Evolutionary conservation across 352 stramenopile genomes (phyloP).

Genomic region (Hyaloperonospora arabidopsidis): DNA sequence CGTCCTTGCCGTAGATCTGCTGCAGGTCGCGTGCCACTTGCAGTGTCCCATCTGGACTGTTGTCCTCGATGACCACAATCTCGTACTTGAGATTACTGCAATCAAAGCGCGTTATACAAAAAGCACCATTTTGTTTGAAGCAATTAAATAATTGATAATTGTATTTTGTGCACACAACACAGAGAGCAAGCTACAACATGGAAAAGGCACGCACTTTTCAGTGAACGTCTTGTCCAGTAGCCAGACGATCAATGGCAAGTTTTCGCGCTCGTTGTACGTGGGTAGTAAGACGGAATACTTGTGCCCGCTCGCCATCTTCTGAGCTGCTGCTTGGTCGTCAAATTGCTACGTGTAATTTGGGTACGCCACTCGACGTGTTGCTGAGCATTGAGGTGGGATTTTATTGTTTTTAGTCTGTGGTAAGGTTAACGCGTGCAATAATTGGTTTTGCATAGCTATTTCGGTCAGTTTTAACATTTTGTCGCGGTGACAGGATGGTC

Average conservation of each 20-base stretch:
- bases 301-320: conserved; percentile 20
- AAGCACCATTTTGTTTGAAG: background rate
- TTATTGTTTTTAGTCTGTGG: too few relatives aligned
- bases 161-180: conserved; percentile 3
- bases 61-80: conserved; percentile 98
- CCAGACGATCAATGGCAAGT: conserved; percentile 96
- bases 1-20: conserved; percentile 85
- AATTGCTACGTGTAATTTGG: background rate
- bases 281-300: conserved; percentile 95
- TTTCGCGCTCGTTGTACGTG: conserved; percentile 98
- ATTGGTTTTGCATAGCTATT: too few relatives aligned
- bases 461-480: too few relatives aligned
- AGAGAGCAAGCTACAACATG: background rate
- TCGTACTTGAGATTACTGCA: conserved; percentile 87
- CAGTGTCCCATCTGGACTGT: conserved; percentile 93
- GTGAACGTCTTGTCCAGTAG: conserved; percentile 92
- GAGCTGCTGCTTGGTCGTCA: background rate
- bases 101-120: conserved; percentile 1
- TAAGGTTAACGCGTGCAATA: too few relatives aligned
- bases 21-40: conserved; percentile 89
- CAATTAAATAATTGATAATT: background rate
- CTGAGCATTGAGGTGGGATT: background rate
- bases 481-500: too few relatives aligned
- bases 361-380: background rate
- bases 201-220: conserved; percentile 55